Base-by-base conservation (phyloP, 1,284 basidiomycete species). In the Leccinum pachyderme region DNA sequence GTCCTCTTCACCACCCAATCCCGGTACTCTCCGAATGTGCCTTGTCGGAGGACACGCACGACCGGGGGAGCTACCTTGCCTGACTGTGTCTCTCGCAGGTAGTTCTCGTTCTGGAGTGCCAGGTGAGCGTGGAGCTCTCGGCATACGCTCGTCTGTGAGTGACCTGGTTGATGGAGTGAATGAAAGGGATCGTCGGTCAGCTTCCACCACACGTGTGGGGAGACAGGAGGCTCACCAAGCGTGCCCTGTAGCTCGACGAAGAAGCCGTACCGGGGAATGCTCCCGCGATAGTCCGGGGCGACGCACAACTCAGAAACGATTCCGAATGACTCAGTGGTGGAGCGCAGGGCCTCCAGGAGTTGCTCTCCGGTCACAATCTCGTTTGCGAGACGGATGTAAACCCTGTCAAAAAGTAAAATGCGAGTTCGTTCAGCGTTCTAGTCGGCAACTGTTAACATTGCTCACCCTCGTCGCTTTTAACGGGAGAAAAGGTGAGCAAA, bases 401-500 rank as follows among this genome's bases (percentile, higher is more conserved):
- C 51, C 7, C 60, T 61, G n/a, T 15, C 1, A 7, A 7, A 37
- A 35, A 50, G 18, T 11, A 47, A 25, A 11, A n/a, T 27, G 11
- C 11, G 11, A 22, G 18, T 41, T 7, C 7, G 5, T 45, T n/a
- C 2, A 45, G 5, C 25, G 44, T 43, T 43, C 12, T 43, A 18
- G 2, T 8, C 4, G 8, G 22, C 12, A 43, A 7, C 7, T 24
- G 0, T 31, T 2, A 11, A 22, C 7, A 5, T 35, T 25, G n/a
- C 64, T 62, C 48, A 68, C 64, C 56, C 57, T 45, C 58, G 62
- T 27, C 64, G 57, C 62, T 66, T 13, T 49, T 11, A 35, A 35
- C 5, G 27, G 39, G 5, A 18, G 29, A n/a, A 2, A 9, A 11
- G 1, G n/a, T 64, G 37, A 62, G 54, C 3, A 4, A 12, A 27